Evolutionary conservation across 2,329 filamentous ascomycete species (phyloP), one percentile per base, ranked within the genome.

Genomic region (Escovopsis sp.): DNA sequence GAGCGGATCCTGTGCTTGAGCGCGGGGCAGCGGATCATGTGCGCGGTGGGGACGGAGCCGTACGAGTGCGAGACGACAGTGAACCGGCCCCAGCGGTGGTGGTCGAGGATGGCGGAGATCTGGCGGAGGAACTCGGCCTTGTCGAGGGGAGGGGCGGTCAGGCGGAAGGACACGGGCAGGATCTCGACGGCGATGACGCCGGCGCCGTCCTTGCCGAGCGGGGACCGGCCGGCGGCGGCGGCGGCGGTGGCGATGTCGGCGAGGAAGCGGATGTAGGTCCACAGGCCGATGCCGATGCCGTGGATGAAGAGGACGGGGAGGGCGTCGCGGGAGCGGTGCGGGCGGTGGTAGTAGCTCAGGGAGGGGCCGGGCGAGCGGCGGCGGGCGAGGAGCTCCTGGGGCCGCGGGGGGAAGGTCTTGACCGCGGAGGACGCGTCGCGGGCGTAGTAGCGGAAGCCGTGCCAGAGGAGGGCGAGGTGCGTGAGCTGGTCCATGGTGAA

Each of bases 201-300:
- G n/a, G 79, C 60, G 43, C 71, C 59, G 20, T 20, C 20, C 20
- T 20, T 20, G 10, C 64, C 67, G 10, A 64, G 67, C 0, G 50
- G 43, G 1, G 47, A 48, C 4, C 50, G 47, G 5, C 45, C 48
- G 2, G 48, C 51, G n/a, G 53, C 50, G 4, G 51, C 4, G 33
- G 82, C 48, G 2, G 48, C 51, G n/a, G 53, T 50, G 4, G 51
- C 4, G 33, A 83, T 57, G 39, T 70, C 66, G 30, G 58, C 54
- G 2, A 84, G 59, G 51, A 80, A 80, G 13, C 60, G 55, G 11
- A 68, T 61, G 49, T 84, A 81, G 0, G 77, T 71, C 53, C 72
- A 72, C 2, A 84, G 66, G 0, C 81, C 80, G 43, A 84, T 67
- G 35, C 80, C 79, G 39, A 84, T 81, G 13, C 81, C 81, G 49